These are phyloP conservation scores for Macrotyloma uniflorum DNA, from an alignment of 306 rosid species.

Conservation along the genomic window DNA sequence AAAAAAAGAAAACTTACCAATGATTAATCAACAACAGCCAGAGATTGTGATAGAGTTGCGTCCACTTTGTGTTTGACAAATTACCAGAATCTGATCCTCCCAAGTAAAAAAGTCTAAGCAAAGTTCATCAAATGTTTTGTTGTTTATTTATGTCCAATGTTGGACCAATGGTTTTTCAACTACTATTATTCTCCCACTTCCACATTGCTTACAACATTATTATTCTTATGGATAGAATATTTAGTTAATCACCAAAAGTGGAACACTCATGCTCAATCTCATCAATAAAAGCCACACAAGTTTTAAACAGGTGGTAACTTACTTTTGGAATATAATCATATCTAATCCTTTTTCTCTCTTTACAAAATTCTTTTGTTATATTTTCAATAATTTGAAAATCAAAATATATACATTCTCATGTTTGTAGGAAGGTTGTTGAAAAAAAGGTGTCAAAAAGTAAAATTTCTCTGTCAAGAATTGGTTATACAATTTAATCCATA, in stretches of 20 bases:
- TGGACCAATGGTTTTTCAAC: slow-evolving; percentile 22
- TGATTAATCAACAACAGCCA: neutral
- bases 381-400: too few relatives aligned
- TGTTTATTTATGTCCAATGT: neutral
- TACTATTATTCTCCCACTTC: slow-evolving; percentile 4
- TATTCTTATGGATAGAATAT: slow-evolving; percentile 28
- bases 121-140: slow-evolving; percentile 22
- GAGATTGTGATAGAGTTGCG: neutral
- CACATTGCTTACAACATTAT: slow-evolving; percentile 19
- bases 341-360: neutral
- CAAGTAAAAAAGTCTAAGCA: neutral
- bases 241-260: slow-evolving; percentile 25
- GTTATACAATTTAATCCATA: neutral
- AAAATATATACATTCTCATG: too few relatives aligned
- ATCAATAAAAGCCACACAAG: neutral
- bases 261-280: neutral
- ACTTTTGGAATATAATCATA: neutral
- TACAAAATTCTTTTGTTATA: too few relatives aligned
- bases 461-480: neutral
- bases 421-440: too few relatives aligned
- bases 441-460: neutral
- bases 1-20: neutral
- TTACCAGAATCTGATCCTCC: slow-evolving; percentile 28
- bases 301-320: neutral
- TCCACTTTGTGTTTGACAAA: slow-evolving; percentile 20